Evolutionary conservation across 495 filamentous ascomycete species (phyloP).

Genomic region (Penicillium waksmanii): DNA sequence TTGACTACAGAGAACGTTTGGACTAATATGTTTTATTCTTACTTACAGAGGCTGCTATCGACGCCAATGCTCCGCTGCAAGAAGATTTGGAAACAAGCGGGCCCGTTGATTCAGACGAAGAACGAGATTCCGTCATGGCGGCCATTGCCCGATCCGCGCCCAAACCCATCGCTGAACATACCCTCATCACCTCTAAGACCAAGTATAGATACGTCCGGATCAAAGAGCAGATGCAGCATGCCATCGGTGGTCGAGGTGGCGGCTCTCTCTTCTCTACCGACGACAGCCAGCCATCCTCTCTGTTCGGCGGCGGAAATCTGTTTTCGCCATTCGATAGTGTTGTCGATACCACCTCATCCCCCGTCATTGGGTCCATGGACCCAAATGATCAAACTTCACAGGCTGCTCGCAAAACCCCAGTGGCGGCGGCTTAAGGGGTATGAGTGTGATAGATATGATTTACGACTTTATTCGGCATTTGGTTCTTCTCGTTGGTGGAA

Average conservation of each 20-base stretch:
- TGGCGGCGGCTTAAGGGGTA: constrained; percentile 18
- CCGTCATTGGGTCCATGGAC: constrained; percentile 28
- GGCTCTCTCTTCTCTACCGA: constrained; percentile 50
- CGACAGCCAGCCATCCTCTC: constrained; percentile 29
- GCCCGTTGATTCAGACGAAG: constrained; percentile 90
- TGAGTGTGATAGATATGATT: constrained; percentile 1
- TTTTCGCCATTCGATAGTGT: constrained; percentile 38
- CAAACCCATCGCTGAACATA: constrained; percentile 68
- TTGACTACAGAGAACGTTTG: background rate
- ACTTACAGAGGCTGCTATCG: constrained; percentile 79
- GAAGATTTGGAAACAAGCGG: constrained; percentile 78
- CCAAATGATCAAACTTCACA: constrained; percentile 26
- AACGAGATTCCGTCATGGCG: constrained; percentile 84
- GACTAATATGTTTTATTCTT: constrained; percentile 4
- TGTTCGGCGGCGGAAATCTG: constrained; percentile 36
- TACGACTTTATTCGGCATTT: constrained; percentile 11
- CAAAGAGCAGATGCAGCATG: constrained; percentile 84
- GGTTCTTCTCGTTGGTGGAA: constrained; percentile 16
- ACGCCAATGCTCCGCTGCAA: constrained; percentile 88
- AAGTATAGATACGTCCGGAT: constrained; percentile 85
- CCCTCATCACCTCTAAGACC: constrained; percentile 65
- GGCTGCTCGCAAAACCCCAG: constrained; percentile 30
- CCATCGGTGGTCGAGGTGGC: constrained; percentile 57
- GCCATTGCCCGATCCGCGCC: constrained; percentile 76
- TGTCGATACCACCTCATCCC: constrained; percentile 25